These are phyloP conservation scores for Odontarrhena argentea DNA, from an alignment of 345 rosid genomes.

Conservation along the genomic window DNA sequence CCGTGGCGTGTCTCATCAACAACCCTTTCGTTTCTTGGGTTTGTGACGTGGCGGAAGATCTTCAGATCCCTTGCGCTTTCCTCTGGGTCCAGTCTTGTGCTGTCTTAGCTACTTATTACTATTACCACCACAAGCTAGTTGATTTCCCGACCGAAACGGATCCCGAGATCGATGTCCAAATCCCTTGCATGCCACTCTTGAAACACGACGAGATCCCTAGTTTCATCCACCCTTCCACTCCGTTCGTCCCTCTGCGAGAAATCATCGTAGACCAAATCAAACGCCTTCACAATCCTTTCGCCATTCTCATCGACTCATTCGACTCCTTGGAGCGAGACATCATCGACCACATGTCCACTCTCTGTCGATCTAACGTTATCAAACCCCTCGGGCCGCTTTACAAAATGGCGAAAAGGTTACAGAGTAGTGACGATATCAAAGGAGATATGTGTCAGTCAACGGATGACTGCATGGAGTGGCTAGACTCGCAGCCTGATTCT, in stretches of 20 bases:
- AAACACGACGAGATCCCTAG: conserved; percentile 82
- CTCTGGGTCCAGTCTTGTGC: conserved; percentile 96
- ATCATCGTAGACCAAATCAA: conserved; percentile 63
- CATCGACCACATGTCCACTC: conserved; percentile 61
- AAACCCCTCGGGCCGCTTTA: conserved; percentile 63
- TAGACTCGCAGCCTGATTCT: conserved; percentile 56
- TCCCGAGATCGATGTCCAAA: conserved; percentile 59
- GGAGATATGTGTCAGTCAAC: conserved; percentile 56
- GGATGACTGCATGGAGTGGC: conserved; percentile 77
- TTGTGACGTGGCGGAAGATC: conserved; percentile 66
- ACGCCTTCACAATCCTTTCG: conserved; percentile 65
- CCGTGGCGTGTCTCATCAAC: conserved; percentile 76
- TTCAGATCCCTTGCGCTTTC: conserved; percentile 77
- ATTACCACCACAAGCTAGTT: conserved; percentile 52
- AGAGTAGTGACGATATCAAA: conserved; percentile 38
- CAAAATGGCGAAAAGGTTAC: conserved; percentile 44
- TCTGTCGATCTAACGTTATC: conserved; percentile 44
- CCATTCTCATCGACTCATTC: conserved; percentile 73
- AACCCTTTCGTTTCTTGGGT: conserved; percentile 92
- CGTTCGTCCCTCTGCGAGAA: conserved; percentile 46
- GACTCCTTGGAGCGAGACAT: conserved; percentile 68
- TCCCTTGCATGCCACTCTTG: conserved; percentile 71
- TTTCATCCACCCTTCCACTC: conserved; percentile 65
- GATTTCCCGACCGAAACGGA: conserved; percentile 60
- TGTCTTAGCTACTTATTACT: conserved; percentile 67